Percentiles rank a stretch among this genome's conserved stretches.
Evolutionary conservation across 768 basidiomycete genomes (phyloP).

Genomic region (Amanita molliuscula): DNA sequence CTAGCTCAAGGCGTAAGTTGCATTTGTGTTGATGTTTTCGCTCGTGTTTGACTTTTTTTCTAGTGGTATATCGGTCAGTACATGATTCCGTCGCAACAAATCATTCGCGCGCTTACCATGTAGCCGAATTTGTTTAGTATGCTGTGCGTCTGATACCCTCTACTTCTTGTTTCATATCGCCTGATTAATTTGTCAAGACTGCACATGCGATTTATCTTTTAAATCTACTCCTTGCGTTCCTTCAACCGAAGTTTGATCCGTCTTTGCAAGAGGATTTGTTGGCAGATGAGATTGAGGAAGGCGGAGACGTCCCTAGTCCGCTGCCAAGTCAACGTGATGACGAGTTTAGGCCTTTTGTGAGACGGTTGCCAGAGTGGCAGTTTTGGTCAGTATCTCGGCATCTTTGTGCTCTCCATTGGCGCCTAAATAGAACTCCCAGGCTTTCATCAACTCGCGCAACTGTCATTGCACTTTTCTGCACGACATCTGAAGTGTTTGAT

Average conservation of each 20-base stretch:
- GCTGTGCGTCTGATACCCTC: conserved; percentile 42
- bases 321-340: conserved; percentile 74
- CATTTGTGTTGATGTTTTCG: conserved; percentile 5
- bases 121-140: conserved; percentile 30
- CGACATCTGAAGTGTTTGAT: conserved; percentile 80
- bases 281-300: conserved; percentile 94
- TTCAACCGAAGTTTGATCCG: conserved; percentile 97
- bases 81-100: not conserved
- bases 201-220: conserved; percentile 92
- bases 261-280: conserved; percentile 88
- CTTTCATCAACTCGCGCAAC: conserved; percentile 86
- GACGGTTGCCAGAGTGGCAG: conserved; percentile 93
- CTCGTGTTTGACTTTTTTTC: conserved; percentile 7
- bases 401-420: not conserved
- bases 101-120: not conserved
- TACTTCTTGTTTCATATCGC: conserved; percentile 6
- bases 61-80: conserved; percentile 91
- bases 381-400: conserved; percentile 56
- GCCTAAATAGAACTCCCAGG: conserved; percentile 33
- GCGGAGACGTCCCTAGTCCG: conserved; percentile 49
- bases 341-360: conserved; percentile 95
- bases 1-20: conserved; percentile 76
- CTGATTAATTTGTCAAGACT: conserved; percentile 31
- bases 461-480: conserved; percentile 69
- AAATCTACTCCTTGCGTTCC: conserved; percentile 92